phyloP scores from a whole-genome alignment of 2,329 filamentous ascomycete species.

The Diaporthe ampelina region DNA sequence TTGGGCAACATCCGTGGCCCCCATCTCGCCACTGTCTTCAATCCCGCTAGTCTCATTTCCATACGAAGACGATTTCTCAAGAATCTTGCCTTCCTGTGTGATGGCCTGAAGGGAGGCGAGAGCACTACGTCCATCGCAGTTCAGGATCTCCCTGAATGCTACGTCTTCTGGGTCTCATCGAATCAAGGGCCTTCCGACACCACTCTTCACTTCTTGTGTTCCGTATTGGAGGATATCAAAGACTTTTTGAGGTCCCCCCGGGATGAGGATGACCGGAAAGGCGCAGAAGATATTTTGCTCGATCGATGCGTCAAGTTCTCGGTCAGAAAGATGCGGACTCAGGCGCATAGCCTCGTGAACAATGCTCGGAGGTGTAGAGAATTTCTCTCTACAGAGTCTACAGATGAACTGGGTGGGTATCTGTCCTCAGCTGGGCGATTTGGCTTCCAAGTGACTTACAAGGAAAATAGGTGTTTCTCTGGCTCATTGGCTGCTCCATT shows the following conservation, averaged over 20 bases:
- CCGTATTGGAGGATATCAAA: conserved; percentile 44
- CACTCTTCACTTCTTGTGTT: conserved; percentile 50
- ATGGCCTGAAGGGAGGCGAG: conserved; percentile 60
- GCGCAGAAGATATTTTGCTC: conserved; percentile 42
- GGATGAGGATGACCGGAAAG: not conserved
- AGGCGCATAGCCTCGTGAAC: conserved; percentile 8
- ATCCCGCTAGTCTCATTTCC: conserved; percentile 31
- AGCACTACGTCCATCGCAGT: conserved; percentile 61
- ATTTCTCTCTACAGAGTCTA: not conserved
- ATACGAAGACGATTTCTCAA: conserved; percentile 51
- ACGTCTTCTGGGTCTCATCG: conserved; percentile 59
- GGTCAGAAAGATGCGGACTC: not conserved
- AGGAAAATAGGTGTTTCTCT: not conserved
- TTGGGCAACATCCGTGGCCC: conserved; percentile 52
- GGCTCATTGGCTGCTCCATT: conserved; percentile 35
- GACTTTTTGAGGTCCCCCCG: not conserved
- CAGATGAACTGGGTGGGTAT: not conserved
- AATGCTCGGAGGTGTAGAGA: not conserved
- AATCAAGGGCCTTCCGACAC: conserved; percentile 50
- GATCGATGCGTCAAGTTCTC: conserved; percentile 40
- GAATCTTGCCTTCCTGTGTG: conserved; percentile 60
- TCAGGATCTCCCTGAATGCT: conserved; percentile 50
- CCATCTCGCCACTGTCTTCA: conserved; percentile 38
- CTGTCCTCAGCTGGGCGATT: too few species aligned
- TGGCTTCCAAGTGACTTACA: not conserved